phyloP scores from a whole-genome alignment of 768 basidiomycete genomes.

The Neoboletus brunneissimus region DNA sequence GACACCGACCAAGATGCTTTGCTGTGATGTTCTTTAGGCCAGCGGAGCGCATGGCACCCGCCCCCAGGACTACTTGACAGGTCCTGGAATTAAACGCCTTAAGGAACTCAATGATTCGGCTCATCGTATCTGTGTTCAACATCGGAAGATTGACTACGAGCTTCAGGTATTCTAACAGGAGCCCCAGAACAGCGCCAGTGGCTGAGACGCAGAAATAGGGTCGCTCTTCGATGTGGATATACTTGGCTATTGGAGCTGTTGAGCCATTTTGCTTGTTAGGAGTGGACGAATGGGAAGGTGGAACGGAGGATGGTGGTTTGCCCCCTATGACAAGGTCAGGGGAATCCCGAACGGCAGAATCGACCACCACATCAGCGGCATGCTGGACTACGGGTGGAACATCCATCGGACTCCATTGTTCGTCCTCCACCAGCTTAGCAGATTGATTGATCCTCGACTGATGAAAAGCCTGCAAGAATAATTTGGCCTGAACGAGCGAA shows the following conservation, averaged over 20 bases:
- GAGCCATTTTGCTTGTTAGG: conserved; percentile 21
- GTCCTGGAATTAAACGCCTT: conserved; percentile 98
- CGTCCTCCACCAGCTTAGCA: conserved; percentile 92
- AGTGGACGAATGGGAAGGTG: conserved; percentile 11
- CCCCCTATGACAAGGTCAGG: conserved; percentile 53
- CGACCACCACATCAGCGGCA: conserved; percentile 69
- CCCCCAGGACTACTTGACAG: conserved; percentile 96
- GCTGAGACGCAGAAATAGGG: conserved; percentile 85
- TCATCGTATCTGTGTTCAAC: conserved; percentile 94
- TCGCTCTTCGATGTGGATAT: conserved; percentile 76
- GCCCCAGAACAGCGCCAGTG: conserved; percentile 67
- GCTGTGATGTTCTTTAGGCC: conserved; percentile 98
- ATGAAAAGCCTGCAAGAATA: conserved; percentile 86
- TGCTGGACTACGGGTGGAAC: conserved; percentile 65
- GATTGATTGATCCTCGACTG: conserved; percentile 72
- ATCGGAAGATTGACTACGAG: conserved; percentile 85
- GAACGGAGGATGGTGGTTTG: neutral
- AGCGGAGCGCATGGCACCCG: conserved; percentile 98
- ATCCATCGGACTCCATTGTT: conserved; percentile 84
- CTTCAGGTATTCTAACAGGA: conserved; percentile 83
- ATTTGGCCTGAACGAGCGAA: conserved; percentile 59
- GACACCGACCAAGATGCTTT: conserved; percentile 80
- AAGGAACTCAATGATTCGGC: conserved; percentile 88
- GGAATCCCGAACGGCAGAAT: conserved; percentile 80
- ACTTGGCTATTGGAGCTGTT: conserved; percentile 44